Conservation (phyloP, 1,284 basidiomycete species). For the Cryptococcus sp. region DNA sequence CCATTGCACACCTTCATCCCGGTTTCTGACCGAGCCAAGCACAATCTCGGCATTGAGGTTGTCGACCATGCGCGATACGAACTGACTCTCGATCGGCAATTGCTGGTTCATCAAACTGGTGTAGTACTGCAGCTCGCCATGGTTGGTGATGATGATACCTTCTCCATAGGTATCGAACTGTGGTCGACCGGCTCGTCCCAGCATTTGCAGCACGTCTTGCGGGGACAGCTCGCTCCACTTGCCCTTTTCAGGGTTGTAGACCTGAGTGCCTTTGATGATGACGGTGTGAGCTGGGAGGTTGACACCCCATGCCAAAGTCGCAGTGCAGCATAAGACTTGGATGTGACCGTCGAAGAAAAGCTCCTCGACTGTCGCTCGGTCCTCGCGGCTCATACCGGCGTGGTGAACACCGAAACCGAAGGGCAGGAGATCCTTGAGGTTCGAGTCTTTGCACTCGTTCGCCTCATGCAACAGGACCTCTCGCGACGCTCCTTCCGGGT, state of each 20-base stretch:
- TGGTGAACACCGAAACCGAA: constrained; percentile 99
- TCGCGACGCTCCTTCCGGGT: constrained; percentile 81
- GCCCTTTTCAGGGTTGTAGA: constrained; percentile 98
- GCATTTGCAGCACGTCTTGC: constrained; percentile 98
- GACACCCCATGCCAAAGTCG: constrained; percentile 99
- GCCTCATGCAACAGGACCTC: constrained; percentile 86
- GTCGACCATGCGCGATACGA: constrained; percentile 88
- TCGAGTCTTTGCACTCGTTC: constrained; percentile 77
- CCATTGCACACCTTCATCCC: constrained; percentile 98
- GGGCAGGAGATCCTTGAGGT: constrained; percentile 86
- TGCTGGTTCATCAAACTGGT: constrained; percentile 91
- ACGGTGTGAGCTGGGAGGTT: constrained; percentile 97
- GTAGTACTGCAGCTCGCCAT: constrained; percentile 95
- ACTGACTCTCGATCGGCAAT: constrained; percentile 94
- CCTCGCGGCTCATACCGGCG: constrained; percentile 96
- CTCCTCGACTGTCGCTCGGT: constrained; percentile 90
- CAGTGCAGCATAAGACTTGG: constrained; percentile 95
- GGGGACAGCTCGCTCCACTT: constrained; percentile 95
- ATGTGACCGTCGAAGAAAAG: constrained; percentile 90
- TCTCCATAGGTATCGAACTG: constrained; percentile 98
- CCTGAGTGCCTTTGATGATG: constrained; percentile 99
- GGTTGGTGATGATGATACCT: constrained; percentile 98
- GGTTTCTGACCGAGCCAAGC: constrained; percentile 89
- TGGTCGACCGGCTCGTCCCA: constrained; percentile 94
- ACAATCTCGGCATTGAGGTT: constrained; percentile 98